Percentiles rank a stretch among this genome's conserved stretches.
Evolutionary conservation across 2,329 filamentous ascomycete genomes (phyloP).

Genomic region (Cadophora sp.): DNA sequence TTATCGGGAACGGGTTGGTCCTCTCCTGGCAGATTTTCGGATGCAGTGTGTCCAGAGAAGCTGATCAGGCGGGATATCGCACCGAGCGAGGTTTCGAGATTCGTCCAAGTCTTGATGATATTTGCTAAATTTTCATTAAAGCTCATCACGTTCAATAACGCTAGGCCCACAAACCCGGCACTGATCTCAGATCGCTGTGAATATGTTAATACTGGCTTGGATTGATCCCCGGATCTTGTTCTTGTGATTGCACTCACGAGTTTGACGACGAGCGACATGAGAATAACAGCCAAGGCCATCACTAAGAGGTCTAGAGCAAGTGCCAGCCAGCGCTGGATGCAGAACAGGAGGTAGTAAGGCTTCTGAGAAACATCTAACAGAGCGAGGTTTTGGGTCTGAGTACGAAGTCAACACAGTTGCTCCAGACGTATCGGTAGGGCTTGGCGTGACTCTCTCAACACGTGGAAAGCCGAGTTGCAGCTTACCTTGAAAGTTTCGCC

Average conservation of each 20-base stretch:
- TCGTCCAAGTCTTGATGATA: slow-evolving; percentile 38
- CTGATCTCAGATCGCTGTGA: slow-evolving; percentile 27
- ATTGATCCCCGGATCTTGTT: not conserved
- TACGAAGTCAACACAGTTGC: not conserved
- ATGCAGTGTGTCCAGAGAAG: slow-evolving; percentile 24
- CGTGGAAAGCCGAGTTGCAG: too few relatives aligned
- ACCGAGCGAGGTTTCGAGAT: slow-evolving; percentile 41
- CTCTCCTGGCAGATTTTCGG: slow-evolving; percentile 34
- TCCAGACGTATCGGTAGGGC: not conserved
- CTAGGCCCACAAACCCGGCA: slow-evolving; percentile 43
- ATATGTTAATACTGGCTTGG: not conserved
- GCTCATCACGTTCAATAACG: slow-evolving; percentile 42
- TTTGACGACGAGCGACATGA: slow-evolving; percentile 46
- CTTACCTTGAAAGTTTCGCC: slow-evolving; percentile 49
- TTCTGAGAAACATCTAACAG: slow-evolving; percentile 60
- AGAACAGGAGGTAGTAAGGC: slow-evolving; percentile 63
- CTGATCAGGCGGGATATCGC: slow-evolving; percentile 37
- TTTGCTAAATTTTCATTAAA: slow-evolving; percentile 35
- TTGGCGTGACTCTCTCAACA: too few relatives aligned
- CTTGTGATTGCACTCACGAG: slow-evolving; percentile 34
- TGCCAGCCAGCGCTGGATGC: slow-evolving; percentile 62
- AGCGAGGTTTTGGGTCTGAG: slow-evolving; percentile 50
- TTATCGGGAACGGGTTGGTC: slow-evolving; percentile 30
- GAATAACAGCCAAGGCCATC: slow-evolving; percentile 40
- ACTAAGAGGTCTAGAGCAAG: slow-evolving; percentile 47